These are phyloP conservation scores for Neoboletus magnificus DNA, from an alignment of 768 basidiomycete genomes.

Conservation along the genomic window DNA sequence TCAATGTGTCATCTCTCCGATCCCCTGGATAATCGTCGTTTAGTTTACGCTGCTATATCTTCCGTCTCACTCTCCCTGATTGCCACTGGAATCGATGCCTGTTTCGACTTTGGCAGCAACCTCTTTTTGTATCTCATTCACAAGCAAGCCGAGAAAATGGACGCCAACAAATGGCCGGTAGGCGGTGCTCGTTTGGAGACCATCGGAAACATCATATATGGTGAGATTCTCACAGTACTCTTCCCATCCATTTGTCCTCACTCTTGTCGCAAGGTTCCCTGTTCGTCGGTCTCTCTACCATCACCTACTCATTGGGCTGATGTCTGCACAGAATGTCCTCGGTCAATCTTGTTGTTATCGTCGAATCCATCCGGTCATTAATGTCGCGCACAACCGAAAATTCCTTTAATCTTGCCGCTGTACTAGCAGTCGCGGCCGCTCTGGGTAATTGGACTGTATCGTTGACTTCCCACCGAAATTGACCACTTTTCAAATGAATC, in stretches of 20 bases:
- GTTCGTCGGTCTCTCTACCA: constrained; percentile 27
- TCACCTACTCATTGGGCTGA: not conserved
- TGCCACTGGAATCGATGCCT: constrained; percentile 86
- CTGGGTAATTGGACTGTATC: constrained; percentile 43
- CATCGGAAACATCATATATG: constrained; percentile 86
- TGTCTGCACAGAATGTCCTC: constrained; percentile 67
- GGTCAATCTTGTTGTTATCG: constrained; percentile 88
- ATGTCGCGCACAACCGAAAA: constrained; percentile 54
- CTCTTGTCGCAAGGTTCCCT: constrained; percentile 40
- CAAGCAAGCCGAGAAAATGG: constrained; percentile 64
- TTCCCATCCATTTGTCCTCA: constrained; percentile 1
- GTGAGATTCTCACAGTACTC: constrained; percentile 31
- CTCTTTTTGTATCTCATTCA: constrained; percentile 79
- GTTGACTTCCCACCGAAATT: not conserved
- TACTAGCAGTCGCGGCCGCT: constrained; percentile 80
- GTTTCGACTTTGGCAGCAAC: constrained; percentile 83
- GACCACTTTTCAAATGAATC: not conserved
- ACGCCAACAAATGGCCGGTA: constrained; percentile 87
- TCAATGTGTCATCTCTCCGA: not conserved
- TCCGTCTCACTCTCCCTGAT: constrained; percentile 81
- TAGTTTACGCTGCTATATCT: constrained; percentile 91
- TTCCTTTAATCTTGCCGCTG: constrained; percentile 73
- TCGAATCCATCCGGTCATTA: constrained; percentile 78
- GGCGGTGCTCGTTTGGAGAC: constrained; percentile 89
- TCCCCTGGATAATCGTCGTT: not conserved